A percentile compares a stretch with the other conserved stretches of the same genome.
These are phyloP conservation scores for Pyrenochaeta sp. DNA, from an alignment of 2,329 filamentous ascomycete species.

Conservation along the genomic window DNA sequence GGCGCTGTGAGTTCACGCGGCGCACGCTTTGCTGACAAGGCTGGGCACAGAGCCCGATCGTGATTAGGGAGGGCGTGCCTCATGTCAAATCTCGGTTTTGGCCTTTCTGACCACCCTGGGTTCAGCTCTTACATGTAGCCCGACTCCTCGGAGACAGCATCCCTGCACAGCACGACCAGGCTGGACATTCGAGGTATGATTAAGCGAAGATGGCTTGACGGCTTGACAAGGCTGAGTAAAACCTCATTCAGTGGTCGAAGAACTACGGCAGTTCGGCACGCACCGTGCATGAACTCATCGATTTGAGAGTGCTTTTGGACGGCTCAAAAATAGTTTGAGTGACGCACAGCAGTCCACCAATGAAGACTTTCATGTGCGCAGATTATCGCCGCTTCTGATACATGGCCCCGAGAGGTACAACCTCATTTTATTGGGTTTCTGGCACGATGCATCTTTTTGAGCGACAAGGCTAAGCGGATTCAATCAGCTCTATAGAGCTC, in stretches of 20 bases:
- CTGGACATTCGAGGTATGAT: background rate
- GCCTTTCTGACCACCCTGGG: too few species aligned
- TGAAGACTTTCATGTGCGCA: background rate
- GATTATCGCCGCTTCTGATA: background rate
- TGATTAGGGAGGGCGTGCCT: background rate
- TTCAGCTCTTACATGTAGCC: too few species aligned
- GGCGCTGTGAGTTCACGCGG: background rate
- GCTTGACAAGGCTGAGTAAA: background rate
- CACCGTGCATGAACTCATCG: background rate
- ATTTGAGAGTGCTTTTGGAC: background rate
- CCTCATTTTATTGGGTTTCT: background rate
- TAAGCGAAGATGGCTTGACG: background rate
- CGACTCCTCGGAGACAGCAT: background rate
- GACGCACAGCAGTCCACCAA: background rate
- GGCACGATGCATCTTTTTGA: background rate
- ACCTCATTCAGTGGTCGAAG: background rate
- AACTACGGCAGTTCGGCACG: background rate
- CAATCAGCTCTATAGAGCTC: background rate
- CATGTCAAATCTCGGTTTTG: too few species aligned
- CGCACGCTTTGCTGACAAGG: background rate
- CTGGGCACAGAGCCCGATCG: background rate
- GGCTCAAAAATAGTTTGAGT: background rate
- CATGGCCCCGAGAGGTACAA: background rate
- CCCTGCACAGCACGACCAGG: background rate
- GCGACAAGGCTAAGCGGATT: background rate